Conservation (phyloP, 2,329 filamentous ascomycete species). For the Fusarium sp. region DNA sequence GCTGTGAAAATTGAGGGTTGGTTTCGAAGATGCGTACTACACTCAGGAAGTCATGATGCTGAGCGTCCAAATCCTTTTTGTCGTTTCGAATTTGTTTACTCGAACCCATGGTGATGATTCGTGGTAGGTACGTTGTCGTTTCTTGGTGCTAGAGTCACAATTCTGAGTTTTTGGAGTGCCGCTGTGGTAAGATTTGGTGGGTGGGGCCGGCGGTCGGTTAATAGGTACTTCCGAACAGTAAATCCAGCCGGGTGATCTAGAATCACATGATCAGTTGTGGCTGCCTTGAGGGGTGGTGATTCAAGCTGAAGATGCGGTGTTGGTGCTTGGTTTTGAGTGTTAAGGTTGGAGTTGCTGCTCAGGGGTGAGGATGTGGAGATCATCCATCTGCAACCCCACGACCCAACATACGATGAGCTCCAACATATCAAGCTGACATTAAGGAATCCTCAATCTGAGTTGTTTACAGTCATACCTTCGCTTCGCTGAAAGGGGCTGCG, state of each 20-base stretch:
- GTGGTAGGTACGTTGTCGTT: too few species aligned
- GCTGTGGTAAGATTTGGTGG: background rate
- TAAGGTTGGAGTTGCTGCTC: background rate
- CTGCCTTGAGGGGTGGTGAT: background rate
- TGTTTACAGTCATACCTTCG: rapidly evolving
- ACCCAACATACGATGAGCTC: background rate
- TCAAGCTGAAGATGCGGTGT: background rate
- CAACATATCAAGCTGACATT: background rate
- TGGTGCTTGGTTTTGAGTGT: rapidly evolving
- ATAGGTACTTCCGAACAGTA: too few species aligned
- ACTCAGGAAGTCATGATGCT: too few species aligned
- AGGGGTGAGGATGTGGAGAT: rapidly evolving
- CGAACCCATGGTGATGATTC: too few species aligned
- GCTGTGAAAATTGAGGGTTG: background rate
- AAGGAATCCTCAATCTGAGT: rapidly evolving
- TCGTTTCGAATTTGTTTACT: too few species aligned
- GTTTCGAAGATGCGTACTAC: background rate
- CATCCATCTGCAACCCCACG: background rate
- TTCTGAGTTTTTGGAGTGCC: background rate
- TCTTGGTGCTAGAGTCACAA: background rate
- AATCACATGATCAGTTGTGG: background rate
- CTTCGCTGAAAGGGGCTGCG: rapidly evolving
- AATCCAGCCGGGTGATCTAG: too few species aligned
- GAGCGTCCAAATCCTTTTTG: too few species aligned
- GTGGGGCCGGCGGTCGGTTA: too few species aligned